phyloP scores from a whole-genome alignment of 352 stramenopile species.

The Peronospora destructor region DNA sequence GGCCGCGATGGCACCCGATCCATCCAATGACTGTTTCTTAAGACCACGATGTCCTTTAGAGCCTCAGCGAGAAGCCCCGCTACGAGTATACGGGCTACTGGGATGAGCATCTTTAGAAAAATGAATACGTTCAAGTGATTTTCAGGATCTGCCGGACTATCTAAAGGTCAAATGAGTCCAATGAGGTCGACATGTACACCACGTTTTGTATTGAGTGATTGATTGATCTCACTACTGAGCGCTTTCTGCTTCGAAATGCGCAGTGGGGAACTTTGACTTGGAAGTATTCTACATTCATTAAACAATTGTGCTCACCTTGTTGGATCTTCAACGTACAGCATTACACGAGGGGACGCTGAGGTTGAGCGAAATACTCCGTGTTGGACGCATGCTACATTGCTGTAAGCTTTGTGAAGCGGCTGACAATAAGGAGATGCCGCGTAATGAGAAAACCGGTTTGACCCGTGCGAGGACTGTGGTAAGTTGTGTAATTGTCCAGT shows the following conservation, averaged over 20 bases:
- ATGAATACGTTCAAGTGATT: neutral
- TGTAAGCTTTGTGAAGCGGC: conserved; percentile 26
- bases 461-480: conserved; percentile 11
- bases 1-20: conserved; percentile 48
- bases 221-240: conserved; percentile 3
- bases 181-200: no score
- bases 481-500: conserved; percentile 18
- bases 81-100: conserved; percentile 29
- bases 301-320: conserved; percentile 16
- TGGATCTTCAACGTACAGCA: conserved; percentile 29
- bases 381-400: conserved; percentile 12
- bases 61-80: conserved; percentile 36
- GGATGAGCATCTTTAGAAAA: conserved; percentile 10
- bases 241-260: conserved; percentile 14
- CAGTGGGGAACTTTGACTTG: no score
- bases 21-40: conserved; percentile 63
- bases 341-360: conserved; percentile 5
- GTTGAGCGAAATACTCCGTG: conserved; percentile 16
- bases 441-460: conserved; percentile 18
- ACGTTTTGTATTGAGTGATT: conserved; percentile 1
- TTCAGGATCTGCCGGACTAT: no score
- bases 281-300: neutral
- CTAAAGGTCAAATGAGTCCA: no score
- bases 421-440: conserved; percentile 21
- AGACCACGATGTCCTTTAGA: conserved; percentile 43